A percentile compares a stretch with the other conserved stretches of the same genome.
Evolutionary conservation across 2,329 filamentous ascomycete species (phyloP).

Genomic region (Talaromyces marneffei): DNA sequence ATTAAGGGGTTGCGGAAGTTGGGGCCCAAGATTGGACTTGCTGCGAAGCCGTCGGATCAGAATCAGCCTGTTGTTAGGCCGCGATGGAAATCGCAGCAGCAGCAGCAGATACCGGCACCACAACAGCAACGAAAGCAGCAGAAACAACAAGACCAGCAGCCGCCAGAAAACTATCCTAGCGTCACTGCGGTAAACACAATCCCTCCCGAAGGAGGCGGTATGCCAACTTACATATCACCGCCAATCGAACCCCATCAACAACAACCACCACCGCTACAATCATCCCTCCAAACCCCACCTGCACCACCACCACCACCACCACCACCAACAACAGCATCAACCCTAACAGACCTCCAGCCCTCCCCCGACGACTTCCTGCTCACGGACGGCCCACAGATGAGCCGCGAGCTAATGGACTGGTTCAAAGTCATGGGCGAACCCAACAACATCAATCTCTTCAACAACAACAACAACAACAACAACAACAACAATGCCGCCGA

Average conservation of each 20-base stretch:
- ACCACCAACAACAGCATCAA: background rate
- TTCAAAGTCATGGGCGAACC: conserved; percentile 58
- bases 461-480: background rate
- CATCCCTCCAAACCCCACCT: conserved; percentile 24
- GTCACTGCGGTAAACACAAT: background rate
- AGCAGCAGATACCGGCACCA: background rate
- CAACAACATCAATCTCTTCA: background rate
- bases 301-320: conserved; percentile 32
- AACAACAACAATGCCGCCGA: background rate
- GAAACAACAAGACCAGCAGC: background rate
- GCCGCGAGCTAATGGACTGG: conserved; percentile 53
- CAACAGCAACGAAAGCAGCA: background rate
- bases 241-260: conserved; percentile 42
- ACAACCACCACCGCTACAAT: conserved; percentile 50
- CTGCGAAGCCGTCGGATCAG: conserved; percentile 20
- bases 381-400: conserved; percentile 52
- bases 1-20: conserved; percentile 54
- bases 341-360: conserved; percentile 17
- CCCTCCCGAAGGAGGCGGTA: background rate
- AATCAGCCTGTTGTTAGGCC: conserved; percentile 18
- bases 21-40: conserved; percentile 47
- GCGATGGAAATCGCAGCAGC: conserved; percentile 25
- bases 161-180: background rate
- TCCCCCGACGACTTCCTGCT: conserved; percentile 42
- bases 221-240: background rate